Conservation (phyloP, 2,329 filamentous ascomycete genomes). For the Calonectria pseudoturangicola region DNA sequence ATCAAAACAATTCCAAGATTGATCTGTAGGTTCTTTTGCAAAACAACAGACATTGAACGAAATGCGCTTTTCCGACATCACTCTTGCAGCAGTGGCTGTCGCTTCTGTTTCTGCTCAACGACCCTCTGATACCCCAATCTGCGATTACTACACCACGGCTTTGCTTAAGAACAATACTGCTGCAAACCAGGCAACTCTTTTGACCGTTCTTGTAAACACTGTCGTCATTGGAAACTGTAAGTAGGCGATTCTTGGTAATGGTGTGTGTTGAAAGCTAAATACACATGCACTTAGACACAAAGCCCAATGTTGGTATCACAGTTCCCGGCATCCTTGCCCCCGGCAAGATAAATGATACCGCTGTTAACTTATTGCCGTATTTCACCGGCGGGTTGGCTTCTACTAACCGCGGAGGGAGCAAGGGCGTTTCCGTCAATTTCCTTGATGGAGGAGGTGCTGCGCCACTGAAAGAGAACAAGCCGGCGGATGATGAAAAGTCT, state of each 20-base stretch:
- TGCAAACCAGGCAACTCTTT: constrained; percentile 72
- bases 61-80: constrained; percentile 52
- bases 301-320: constrained; percentile 69
- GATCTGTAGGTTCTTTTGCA: not conserved
- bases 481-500: constrained; percentile 69
- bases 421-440: constrained; percentile 73
- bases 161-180: constrained; percentile 76
- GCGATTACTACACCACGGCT: constrained; percentile 79
- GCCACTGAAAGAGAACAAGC: constrained; percentile 73
- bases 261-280: not conserved
- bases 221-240: constrained; percentile 78
- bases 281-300: constrained; percentile 63
- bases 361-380: constrained; percentile 76
- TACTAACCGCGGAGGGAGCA: constrained; percentile 69
- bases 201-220: constrained; percentile 77
- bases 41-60: constrained; percentile 26
- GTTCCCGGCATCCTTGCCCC: constrained; percentile 75
- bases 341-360: constrained; percentile 68
- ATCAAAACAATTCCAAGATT: not conserved
- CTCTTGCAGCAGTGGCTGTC: constrained; percentile 48
- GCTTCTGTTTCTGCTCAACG: constrained; percentile 63
- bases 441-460: constrained; percentile 75
- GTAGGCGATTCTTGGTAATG: constrained; percentile 31
- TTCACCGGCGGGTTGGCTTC: constrained; percentile 74
- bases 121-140: constrained; percentile 71